phyloP scores from a whole-genome alignment of 345 rosid genomes.

The Alliaria petiolata region DNA sequence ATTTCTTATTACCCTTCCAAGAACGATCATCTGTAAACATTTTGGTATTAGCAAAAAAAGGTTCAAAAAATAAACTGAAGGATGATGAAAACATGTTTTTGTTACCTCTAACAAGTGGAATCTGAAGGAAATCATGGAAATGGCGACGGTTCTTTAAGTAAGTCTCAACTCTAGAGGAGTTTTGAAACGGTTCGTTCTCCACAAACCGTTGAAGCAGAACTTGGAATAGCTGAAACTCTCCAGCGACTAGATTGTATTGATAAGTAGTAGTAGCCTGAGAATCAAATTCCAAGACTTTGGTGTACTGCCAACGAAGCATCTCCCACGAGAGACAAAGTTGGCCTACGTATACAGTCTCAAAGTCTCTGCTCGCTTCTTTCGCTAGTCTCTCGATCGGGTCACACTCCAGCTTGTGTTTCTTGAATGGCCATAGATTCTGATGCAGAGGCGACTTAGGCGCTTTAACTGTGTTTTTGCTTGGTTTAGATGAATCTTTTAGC shows the following conservation, averaged over 20 bases:
- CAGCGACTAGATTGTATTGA: conserved; percentile 65
- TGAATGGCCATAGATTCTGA: conserved; percentile 45
- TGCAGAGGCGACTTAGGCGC: conserved; percentile 29
- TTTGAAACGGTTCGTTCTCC: conserved; percentile 82
- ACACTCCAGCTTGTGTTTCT: conserved; percentile 31
- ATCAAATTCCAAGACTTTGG: conserved; percentile 45
- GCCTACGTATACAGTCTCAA: conserved; percentile 77
- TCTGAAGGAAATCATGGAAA: conserved; percentile 60
- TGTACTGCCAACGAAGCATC: conserved; percentile 76
- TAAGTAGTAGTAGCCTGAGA: conserved; percentile 35
- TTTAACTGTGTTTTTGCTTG: conserved; percentile 9
- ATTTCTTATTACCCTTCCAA: conserved; percentile 39
- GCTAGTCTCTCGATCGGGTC: conserved; percentile 39
- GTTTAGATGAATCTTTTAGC: conserved; percentile 38
- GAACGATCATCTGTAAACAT: conserved; percentile 48
- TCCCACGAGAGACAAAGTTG: conserved; percentile 90
- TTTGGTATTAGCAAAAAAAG: background rate
- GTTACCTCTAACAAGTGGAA: conserved; percentile 72
- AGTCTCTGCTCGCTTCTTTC: conserved; percentile 47
- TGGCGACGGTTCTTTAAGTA: conserved; percentile 59
- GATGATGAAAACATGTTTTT: background rate
- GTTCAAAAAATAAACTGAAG: background rate
- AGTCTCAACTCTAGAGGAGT: conserved; percentile 46
- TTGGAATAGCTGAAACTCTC: conserved; percentile 77
- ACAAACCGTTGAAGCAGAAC: conserved; percentile 70